These are phyloP conservation scores for Ogataea philodendri DNA, from an alignment of 805 yeast species.

Conservation along the genomic window DNA sequence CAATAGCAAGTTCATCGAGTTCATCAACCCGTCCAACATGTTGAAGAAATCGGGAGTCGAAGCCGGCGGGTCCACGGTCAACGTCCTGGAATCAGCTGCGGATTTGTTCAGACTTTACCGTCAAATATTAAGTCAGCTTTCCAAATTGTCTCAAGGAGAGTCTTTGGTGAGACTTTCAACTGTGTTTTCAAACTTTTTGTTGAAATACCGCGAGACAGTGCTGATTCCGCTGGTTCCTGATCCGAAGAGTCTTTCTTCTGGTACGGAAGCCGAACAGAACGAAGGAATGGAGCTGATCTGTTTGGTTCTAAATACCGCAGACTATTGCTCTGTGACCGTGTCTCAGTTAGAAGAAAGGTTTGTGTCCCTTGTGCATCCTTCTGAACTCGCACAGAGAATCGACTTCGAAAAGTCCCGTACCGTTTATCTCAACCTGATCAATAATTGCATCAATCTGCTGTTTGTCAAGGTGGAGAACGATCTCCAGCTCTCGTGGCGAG, in stretches of 20 bases:
- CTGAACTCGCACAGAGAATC: conserved; percentile 39
- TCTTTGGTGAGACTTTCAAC: conserved; percentile 50
- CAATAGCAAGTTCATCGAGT: conserved; percentile 60
- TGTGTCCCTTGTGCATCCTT: conserved; percentile 38
- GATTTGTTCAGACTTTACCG: conserved; percentile 81
- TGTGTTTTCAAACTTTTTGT: conserved; percentile 65
- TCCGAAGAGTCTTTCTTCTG: conserved; percentile 28
- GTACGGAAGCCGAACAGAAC: conserved; percentile 38
- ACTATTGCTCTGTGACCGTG: conserved; percentile 78
- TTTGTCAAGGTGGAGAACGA: conserved; percentile 59
- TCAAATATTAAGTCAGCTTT: conserved; percentile 65
- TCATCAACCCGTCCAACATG: conserved; percentile 55
- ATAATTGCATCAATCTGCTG: conserved; percentile 53
- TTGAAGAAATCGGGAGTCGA: conserved; percentile 40
- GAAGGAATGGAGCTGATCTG: conserved; percentile 69
- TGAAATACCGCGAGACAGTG: conserved; percentile 53
- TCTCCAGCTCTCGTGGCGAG: conserved; percentile 75
- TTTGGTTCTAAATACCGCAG: conserved; percentile 80
- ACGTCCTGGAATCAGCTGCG: conserved; percentile 81
- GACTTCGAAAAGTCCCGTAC: conserved; percentile 57
- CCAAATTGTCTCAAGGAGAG: conserved; percentile 53
- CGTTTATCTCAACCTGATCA: conserved; percentile 55
- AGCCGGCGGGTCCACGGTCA: conserved; percentile 32
- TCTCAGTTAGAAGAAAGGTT: conserved; percentile 69
- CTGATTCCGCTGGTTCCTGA: conserved; percentile 50